Evolutionary conservation across 805 yeast species (phyloP), one percentile per base, ranked within the genome.

Genomic region (Wickerhamiella galacta): DNA sequence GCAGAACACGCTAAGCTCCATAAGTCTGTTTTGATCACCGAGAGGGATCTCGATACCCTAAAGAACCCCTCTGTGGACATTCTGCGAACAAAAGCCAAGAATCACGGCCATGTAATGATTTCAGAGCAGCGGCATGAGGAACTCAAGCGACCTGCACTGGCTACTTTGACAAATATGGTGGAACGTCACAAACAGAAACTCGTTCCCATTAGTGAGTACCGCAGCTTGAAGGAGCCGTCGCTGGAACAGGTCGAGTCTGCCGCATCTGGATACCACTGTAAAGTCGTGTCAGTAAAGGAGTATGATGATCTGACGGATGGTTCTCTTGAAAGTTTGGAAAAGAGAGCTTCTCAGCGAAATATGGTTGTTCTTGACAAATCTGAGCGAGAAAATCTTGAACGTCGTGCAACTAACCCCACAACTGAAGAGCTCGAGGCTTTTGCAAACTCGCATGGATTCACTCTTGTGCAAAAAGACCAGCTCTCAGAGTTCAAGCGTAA

Each of bases 241-340:
- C 21, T 17, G 4, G 21, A 17, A 15, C 20, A 27, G 10, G 7
- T 27, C 4, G n/a, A n/a, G n/a, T 4, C 6, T 5, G 6, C 30
- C 10, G 7, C 12, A 14, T 17, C 28, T 12, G 18, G 16, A 18
- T 7, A 22, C 10, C 34, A 31, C 16, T n/a, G 16, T 15, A 29
- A 25, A 5, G 45, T 46, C 20, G 45, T 52, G 11, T 42, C 51
- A 6, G 32, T 22, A 3, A 33, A 30, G 6, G 43, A 38, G 17
- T 34, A 34, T n/a, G 21, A 30, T 6, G 23, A 20, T 2, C 27
- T 41, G 21, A 4, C 5, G 25, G n/a, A 17, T 4, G 25, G 37
- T 3, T 11, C 54, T 7, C 9, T 32, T 5, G 31, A 16, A 11
- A 10, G 21, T 6, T 10, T 32, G 22, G 14, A 5, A 4, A 21